Base-by-base conservation (phyloP, 2,329 filamentous ascomycete species). In the Ophiostoma sp. region DNA sequence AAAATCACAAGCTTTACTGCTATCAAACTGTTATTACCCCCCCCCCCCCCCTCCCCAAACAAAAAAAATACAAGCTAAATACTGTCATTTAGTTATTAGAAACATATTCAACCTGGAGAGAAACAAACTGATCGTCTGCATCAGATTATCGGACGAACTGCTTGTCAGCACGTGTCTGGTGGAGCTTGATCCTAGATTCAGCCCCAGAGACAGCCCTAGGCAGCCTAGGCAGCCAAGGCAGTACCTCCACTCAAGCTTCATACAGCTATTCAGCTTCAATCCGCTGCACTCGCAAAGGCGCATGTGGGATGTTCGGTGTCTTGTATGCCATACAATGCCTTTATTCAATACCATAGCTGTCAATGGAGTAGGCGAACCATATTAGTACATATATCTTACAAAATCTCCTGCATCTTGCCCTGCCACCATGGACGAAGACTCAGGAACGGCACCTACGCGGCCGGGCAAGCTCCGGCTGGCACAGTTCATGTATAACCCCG, bases 401-500 rank as follows among this genome's bases (percentile, higher is more conserved):
- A 11, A 27, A 55, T 1, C 11, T 8, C 2, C 8, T 55, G 27
- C 27, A 27, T 27, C 27, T 27, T 27, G 27, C 27, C 27, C 1
- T 27, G 27, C 8, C 2, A 11, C 16, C 3, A 63, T 63, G 60
- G 60, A 42, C 8, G 58, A 62, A 41, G 36, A 62, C 27, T 27
- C 27, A 27, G 27, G 27, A 18, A 14, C 38, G 8, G 4, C 60
- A 18, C 16, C 40, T 2, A 42, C 6, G 6, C 58, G n/a, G 12
- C 16, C 60, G 38, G 38, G 60, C 60, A 42, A 42, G 40, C 58
- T 62, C 14, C 38, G 36, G 2, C 60, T 63, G 60, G 60, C 40
- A 11, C 60, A 16, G 16, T 63, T 63, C 40, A 63, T 63, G 60
- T 63, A 63, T 16, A 16, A 42, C 38, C 60, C 60, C 16, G n/a